phyloP scores from a whole-genome alignment of 805 yeast species.

The Cyberlindnera euphorbiiphila region DNA sequence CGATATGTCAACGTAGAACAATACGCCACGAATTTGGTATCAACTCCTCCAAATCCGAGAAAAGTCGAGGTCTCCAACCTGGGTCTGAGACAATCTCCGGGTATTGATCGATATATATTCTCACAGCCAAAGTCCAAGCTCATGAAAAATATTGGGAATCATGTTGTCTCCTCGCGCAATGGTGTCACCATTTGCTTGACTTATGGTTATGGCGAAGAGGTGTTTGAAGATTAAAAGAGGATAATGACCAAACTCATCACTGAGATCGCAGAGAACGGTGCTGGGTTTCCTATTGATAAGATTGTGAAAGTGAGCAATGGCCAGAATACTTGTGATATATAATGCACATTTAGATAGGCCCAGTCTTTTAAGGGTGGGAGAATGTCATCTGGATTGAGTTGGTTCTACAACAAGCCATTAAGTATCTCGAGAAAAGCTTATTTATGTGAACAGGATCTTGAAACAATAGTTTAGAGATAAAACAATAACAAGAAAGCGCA shows the following conservation, averaged over 20 bases:
- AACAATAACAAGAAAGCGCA: too few relatives aligned
- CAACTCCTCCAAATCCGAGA: not conserved
- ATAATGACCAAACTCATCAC: not conserved
- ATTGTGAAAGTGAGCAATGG: too few relatives aligned
- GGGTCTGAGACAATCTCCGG: constrained; percentile 5
- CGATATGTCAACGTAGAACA: constrained; percentile 4
- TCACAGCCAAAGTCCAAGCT: constrained; percentile 10
- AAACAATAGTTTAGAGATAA: too few relatives aligned
- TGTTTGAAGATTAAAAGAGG: constrained; percentile 9
- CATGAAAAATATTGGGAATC: not conserved
- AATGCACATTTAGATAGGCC: too few relatives aligned
- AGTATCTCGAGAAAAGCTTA: too few relatives aligned
- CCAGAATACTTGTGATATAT: too few relatives aligned
- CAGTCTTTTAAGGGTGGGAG: too few relatives aligned
- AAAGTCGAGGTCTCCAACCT: constrained; percentile 14
- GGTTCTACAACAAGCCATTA: too few relatives aligned
- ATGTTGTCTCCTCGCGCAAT: constrained; percentile 1
- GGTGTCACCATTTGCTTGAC: constrained; percentile 1
- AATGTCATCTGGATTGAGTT: too few relatives aligned
- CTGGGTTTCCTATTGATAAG: too few relatives aligned
- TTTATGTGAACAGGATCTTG: too few relatives aligned
- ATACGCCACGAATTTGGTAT: not conserved
- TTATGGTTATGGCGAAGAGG: not conserved
- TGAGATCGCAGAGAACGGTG: not conserved
- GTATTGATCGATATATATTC: constrained; percentile 7